Evolutionary conservation across 768 basidiomycete species (phyloP).

Genomic region (Trametes sanguinea): DNA sequence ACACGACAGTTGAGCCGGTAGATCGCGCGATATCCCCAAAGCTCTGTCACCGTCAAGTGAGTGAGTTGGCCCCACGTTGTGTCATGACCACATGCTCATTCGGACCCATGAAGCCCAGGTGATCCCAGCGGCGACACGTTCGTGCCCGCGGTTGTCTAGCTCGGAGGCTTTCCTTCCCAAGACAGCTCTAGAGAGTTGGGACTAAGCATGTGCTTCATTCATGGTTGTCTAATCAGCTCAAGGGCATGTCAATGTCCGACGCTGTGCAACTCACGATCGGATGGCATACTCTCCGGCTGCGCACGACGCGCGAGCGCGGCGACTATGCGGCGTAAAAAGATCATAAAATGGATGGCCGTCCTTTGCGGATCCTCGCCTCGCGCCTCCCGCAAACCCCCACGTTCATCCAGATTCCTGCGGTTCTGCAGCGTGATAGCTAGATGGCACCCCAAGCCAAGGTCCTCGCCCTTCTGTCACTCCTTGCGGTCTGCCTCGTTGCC

Average conservation of each 20-base stretch:
- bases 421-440: neutral
- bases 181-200: neutral
- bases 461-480: conserved; percentile 7
- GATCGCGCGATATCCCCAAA: too few species aligned
- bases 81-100: neutral
- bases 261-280: neutral
- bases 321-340: neutral
- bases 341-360: neutral
- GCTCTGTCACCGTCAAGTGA: too few species aligned
- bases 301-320: neutral
- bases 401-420: neutral
- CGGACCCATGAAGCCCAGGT: neutral
- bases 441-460: conserved; percentile 1
- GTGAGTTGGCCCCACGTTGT: too few species aligned
- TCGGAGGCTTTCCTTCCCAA: neutral
- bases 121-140: conserved; percentile 12
- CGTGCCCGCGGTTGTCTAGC: neutral
- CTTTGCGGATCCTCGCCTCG: neutral
- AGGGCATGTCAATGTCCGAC: neutral
- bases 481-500: neutral
- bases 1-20: too few species aligned
- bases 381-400: neutral
- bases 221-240: neutral
- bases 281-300: neutral
- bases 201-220: neutral